A percentile compares a stretch with the other conserved stretches of the same genome.
Evolutionary conservation across 768 basidiomycete genomes (phyloP).

Genomic region (Podaxis carcinomalis): DNA sequence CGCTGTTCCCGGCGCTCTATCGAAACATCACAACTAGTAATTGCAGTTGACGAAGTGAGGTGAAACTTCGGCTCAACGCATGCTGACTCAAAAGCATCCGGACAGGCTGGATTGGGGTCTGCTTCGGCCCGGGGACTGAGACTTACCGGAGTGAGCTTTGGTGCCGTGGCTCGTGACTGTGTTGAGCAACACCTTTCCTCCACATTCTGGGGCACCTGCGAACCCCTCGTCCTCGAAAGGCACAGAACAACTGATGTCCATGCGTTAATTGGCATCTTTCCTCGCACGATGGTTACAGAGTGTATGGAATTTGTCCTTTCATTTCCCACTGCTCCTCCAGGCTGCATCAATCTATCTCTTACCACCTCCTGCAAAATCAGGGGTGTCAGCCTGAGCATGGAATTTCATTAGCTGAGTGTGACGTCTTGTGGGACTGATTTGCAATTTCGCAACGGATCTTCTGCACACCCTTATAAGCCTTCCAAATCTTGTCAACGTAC

Average conservation of each 20-base stretch:
- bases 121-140: too few species aligned
- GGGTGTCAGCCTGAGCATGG: not conserved
- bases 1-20: too few species aligned
- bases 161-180: too few species aligned
- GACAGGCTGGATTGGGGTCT: too few species aligned
- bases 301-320: slow-evolving; percentile 6
- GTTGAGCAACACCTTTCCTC: not conserved
- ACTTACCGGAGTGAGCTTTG: too few species aligned
- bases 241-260: not conserved
- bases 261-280: not conserved
- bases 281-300: not conserved
- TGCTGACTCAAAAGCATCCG: too few species aligned
- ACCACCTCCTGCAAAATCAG: too few species aligned
- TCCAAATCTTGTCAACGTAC: not conserved
- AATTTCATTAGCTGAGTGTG: not conserved
- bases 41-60: too few species aligned
- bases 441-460: not conserved
- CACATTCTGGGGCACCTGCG: not conserved
- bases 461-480: not conserved
- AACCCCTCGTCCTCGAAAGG: not conserved
- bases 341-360: not conserved
- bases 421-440: not conserved
- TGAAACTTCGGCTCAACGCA: too few species aligned
- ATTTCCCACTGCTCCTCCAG: slow-evolving; percentile 4
- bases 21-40: too few species aligned